Conservation (phyloP, 1,139 yeast genomes). For the Ogataea hybrid region DNA sequence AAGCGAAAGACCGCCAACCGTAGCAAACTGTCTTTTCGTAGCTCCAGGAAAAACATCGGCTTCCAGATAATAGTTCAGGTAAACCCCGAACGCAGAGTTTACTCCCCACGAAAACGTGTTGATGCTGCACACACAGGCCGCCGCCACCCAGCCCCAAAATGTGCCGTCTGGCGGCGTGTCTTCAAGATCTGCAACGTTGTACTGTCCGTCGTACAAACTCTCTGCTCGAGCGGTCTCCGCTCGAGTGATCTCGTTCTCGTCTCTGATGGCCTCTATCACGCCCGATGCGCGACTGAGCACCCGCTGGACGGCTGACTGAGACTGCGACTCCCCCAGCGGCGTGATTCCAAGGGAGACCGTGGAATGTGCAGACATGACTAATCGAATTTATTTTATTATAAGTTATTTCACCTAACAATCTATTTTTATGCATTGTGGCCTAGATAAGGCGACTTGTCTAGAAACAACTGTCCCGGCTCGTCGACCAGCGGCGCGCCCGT, state of each 20-base stretch:
- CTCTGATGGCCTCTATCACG: slow-evolving; percentile 27
- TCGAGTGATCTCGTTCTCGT: slow-evolving; percentile 28
- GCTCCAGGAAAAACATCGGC: slow-evolving; percentile 55
- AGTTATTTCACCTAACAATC: no score
- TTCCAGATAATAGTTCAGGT: slow-evolving; percentile 54
- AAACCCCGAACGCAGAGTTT: slow-evolving; percentile 69
- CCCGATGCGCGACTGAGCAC: background rate
- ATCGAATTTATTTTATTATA: no score
- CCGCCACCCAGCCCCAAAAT: slow-evolving; percentile 65
- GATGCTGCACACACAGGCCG: slow-evolving; percentile 50
- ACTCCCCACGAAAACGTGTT: slow-evolving; percentile 69
- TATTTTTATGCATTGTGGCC: background rate
- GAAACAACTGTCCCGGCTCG: background rate
- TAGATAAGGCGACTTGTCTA: background rate
- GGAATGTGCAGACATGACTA: background rate
- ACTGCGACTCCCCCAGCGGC: background rate
- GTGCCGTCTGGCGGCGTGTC: slow-evolving; percentile 65
- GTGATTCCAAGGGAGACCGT: background rate
- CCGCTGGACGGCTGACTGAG: background rate
- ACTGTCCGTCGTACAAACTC: slow-evolving; percentile 28
- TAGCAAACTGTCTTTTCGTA: slow-evolving; percentile 57
- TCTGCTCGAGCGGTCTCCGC: slow-evolving; percentile 8
- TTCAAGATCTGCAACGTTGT: slow-evolving; percentile 32
- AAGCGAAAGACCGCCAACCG: slow-evolving; percentile 66
- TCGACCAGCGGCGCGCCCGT: background rate